Percentiles rank a stretch among this genome's conserved stretches.
These are phyloP conservation scores for Fraxinus angustifolia DNA, from an alignment of 305 asterid genomes.

Conservation along the genomic window DNA sequence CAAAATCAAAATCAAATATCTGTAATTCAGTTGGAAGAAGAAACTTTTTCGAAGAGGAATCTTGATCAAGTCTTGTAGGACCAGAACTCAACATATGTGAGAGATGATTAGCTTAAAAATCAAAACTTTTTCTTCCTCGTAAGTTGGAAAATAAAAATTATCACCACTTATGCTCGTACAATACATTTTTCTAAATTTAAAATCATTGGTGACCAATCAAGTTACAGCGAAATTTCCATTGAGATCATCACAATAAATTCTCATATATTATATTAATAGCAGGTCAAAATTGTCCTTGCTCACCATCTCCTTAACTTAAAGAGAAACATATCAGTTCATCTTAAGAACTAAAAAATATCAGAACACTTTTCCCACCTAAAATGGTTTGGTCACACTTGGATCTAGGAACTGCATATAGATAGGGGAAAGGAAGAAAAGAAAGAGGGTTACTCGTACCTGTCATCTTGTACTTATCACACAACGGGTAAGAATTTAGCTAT, in stretches of 20 bases:
- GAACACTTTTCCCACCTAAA: not conserved
- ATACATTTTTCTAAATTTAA: not conserved
- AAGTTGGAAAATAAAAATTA: not conserved
- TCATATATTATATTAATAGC: not conserved
- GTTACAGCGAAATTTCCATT: not conserved
- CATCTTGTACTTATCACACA: not conserved
- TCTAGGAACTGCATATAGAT: not conserved
- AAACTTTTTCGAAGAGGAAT: not conserved
- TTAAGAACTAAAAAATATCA: not conserved
- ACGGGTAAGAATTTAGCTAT: not conserved
- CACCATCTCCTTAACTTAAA: not conserved
- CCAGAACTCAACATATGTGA: not conserved
- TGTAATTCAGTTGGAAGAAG: not conserved
- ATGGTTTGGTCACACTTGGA: not conserved
- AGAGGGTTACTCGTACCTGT: not conserved
- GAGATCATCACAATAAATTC: not conserved
- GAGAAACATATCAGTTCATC: not conserved
- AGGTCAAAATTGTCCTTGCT: not conserved
- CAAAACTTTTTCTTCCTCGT: not conserved
- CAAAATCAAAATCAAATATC: not conserved
- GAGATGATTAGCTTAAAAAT: not conserved
- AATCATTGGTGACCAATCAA: not conserved
- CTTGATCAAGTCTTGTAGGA: not conserved
- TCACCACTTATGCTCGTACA: not conserved
- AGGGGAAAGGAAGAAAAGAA: not conserved